Percentiles rank a stretch among this genome's conserved stretches.
Conservation (phyloP, 306 rosid species). For the Castanea crenata region DNA sequence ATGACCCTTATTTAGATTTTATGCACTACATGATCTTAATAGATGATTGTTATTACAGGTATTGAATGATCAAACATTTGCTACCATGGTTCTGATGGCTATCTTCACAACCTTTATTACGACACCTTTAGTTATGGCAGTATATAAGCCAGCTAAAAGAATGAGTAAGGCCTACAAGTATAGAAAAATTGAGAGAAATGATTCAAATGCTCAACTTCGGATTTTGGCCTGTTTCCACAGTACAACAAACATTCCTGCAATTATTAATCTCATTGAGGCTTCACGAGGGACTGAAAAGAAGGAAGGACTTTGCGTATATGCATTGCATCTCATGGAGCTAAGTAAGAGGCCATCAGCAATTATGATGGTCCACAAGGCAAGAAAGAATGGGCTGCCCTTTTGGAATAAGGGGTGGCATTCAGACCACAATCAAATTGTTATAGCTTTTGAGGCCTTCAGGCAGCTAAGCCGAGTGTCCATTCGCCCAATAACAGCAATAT, state of each 20-base stretch:
- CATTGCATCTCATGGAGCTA: conserved; percentile 83
- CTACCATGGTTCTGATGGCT: conserved; percentile 91
- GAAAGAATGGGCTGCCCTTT: conserved; percentile 62
- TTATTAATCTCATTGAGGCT: conserved; percentile 73
- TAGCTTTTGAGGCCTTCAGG: conserved; percentile 57
- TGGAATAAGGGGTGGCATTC: conserved; percentile 45
- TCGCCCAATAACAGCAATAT: conserved; percentile 75
- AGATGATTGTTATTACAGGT: conserved; percentile 50
- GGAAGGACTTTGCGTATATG: conserved; percentile 63
- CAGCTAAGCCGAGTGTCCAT: conserved; percentile 54
- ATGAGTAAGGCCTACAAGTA: conserved; percentile 41
- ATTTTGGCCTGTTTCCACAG: conserved; percentile 70
- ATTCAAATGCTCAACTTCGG: conserved; percentile 48
- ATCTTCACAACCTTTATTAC: conserved; percentile 82
- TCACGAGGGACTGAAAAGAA: conserved; percentile 68
- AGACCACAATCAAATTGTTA: conserved; percentile 38
- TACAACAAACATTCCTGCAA: conserved; percentile 60
- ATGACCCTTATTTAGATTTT: background rate
- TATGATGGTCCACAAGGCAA: conserved; percentile 57
- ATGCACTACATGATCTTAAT: background rate
- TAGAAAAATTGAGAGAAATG: conserved; percentile 56
- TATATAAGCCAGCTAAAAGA: conserved; percentile 64
- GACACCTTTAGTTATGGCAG: conserved; percentile 66
- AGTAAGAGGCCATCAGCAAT: conserved; percentile 62
- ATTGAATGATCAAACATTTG: conserved; percentile 86